Percentiles rank a stretch among this genome's conserved stretches.
These are phyloP conservation scores for Xylaria nigripes DNA, from an alignment of 495 filamentous ascomycete species.

Conservation along the genomic window DNA sequence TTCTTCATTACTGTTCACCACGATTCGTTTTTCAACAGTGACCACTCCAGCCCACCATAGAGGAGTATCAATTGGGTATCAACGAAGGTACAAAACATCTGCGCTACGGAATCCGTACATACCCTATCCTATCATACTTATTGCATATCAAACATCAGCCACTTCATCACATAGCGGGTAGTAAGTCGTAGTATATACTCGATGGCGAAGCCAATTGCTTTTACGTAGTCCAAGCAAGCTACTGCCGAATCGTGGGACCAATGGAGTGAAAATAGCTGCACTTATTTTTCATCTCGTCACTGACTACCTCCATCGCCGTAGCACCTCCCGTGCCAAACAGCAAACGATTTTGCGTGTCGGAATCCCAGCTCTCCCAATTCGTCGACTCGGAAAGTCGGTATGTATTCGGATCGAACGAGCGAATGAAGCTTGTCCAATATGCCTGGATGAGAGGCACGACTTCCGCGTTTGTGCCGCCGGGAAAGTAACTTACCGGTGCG, in stretches of 20 bases:
- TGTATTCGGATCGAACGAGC: slow-evolving; percentile 55
- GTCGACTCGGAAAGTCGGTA: slow-evolving; percentile 29
- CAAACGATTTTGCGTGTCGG: slow-evolving; percentile 35
- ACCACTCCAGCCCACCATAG: no score
- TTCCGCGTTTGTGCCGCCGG: slow-evolving; percentile 37
- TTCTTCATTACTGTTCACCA: no score
- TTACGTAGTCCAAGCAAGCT: background rate
- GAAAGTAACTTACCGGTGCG: slow-evolving; percentile 46
- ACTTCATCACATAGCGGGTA: no score
- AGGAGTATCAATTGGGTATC: no score
- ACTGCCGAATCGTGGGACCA: slow-evolving; percentile 4
- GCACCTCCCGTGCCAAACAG: slow-evolving; percentile 48
- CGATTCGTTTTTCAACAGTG: no score
- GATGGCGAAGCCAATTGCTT: no score
- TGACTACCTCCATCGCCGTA: slow-evolving; percentile 49
- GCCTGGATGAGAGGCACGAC: slow-evolving; percentile 53
- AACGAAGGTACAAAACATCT: no score
- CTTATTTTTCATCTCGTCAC: slow-evolving; percentile 34
- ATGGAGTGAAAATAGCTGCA: slow-evolving; percentile 43
- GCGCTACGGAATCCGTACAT: no score
- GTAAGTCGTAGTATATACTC: no score
- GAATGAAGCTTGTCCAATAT: slow-evolving; percentile 65
- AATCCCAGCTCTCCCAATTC: slow-evolving; percentile 24
- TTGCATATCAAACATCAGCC: no score
- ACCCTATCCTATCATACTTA: no score